Base-by-base conservation (phyloP, 306 rosid genomes). In the Rosa persica region DNA sequence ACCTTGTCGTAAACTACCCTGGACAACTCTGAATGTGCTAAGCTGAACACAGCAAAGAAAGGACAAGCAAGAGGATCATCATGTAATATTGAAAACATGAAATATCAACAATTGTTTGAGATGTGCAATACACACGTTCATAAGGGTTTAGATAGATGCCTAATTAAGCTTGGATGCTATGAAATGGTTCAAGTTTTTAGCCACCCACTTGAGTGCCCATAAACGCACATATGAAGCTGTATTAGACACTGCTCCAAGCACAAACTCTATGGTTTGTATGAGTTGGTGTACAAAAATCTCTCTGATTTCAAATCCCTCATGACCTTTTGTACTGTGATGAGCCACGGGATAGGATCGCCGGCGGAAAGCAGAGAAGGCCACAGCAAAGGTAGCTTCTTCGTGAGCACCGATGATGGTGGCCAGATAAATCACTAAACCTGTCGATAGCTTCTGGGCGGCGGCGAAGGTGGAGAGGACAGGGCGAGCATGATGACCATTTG, bases 201-300 rank as follows among this genome's bases (percentile, higher is more conserved):
- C 73, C 74, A 13, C 73, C 27, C 49, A 91, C 98, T 94, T 89
- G 82, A 93, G 97, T 77, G 97, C 98, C 98, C 97, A 91, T 71
- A 93, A 68, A 67, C 97, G 93, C 30, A 93, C 90, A 81, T 89
- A 93, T 5, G 98, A 93, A 78, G 98, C 94, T 34, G 98, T 93
- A 79, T 93, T 93, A 70, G 98, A 93, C 60, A 93, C 91, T 52
- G 96, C 92, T 52, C 96, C 96, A 42, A 89, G 96, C 78, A 91
- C 98, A 86, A 93, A 93, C 78, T 93, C 96, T 77, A 93, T 91
- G 74, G 96, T 85, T 81, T 91, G 98, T 87, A 91, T 91, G 57
- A 93, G 93, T 87, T 93, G 96, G 83, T 93, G 96, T 52, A 93
- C 93, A 43, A 93, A 88, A 83, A 89, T 83, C 79, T 91, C 98